Percentiles rank a stretch among this genome's conserved stretches.
Evolutionary conservation across 2,329 filamentous ascomycete genomes (phyloP).

Genomic region (Penicillium sp.): DNA sequence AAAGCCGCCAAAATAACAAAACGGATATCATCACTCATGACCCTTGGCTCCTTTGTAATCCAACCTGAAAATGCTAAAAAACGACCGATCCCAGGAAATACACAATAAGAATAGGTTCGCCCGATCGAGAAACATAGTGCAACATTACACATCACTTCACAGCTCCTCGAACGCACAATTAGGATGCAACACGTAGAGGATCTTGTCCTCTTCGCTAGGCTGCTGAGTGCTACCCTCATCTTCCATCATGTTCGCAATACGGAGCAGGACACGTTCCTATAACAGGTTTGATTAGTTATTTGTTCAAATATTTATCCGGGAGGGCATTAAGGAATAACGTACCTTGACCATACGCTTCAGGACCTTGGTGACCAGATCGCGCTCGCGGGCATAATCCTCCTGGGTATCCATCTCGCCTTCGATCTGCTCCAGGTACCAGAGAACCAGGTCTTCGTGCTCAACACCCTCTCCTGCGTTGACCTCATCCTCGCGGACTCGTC

Average conservation of each 20-base stretch:
- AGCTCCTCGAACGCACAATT: constrained; percentile 78
- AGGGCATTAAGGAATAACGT: constrained; percentile 30
- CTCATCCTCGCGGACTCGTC: constrained; percentile 82
- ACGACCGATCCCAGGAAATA: constrained; percentile 16
- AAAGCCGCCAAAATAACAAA: constrained; percentile 12
- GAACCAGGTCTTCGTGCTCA: constrained; percentile 73
- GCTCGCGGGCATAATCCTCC: constrained; percentile 77
- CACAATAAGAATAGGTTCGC: constrained; percentile 5
- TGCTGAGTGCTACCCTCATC: constrained; percentile 57
- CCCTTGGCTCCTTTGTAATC: constrained; percentile 24
- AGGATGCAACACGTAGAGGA: constrained; percentile 88
- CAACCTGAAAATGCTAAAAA: constrained; percentile 26
- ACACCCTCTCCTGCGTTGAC: constrained; percentile 73
- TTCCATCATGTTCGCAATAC: constrained; percentile 76
- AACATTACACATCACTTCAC: constrained; percentile 48
- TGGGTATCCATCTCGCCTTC: constrained; percentile 78
- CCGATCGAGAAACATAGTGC: constrained; percentile 4
- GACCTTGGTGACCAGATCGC: constrained; percentile 74
- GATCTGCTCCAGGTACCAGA: constrained; percentile 91
- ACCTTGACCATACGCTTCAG: constrained; percentile 96
- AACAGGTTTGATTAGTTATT: constrained; percentile 20
- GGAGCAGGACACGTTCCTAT: constrained; percentile 59
- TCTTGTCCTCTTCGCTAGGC: constrained; percentile 45
- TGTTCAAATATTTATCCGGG: background rate
- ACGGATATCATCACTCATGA: constrained; percentile 36